Base-by-base conservation (phyloP, 805 yeast genomes). In the Lipomyces spencermartinsiae region DNA sequence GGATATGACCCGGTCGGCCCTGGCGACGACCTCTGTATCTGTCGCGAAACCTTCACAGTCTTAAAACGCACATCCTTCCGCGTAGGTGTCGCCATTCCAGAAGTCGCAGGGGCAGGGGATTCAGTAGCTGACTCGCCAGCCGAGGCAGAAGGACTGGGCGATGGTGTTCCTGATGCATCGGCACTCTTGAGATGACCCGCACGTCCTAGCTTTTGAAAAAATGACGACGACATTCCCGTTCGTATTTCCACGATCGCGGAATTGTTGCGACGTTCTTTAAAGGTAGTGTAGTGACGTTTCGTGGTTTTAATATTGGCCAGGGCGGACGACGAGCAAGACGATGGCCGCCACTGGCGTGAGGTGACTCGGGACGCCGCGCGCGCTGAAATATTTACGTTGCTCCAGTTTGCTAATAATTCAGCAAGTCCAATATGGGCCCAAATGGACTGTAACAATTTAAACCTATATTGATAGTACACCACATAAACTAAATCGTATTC, bases 31-130 rank as follows among this genome's bases (percentile, higher is more conserved):
- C 55, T 49, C 55, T 37, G 58, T 9, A 68, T 61, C 39, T 53
- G 64, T 29, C 71, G 62, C 29, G 66, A 65, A 22, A 68, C 65
- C 37, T 57, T 62, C 46, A 68, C 71, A 2, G 68, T 61, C 39
- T 59, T 58, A 61, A 66, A 65, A 34, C 46, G 46, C 6, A 68
- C 61, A 35, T 68, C 69, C 37, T 58, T 65, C 46, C 34, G 29
- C 3, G 22, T 14, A 14, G 56, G 56, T 25, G 31, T 53, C n/a
- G 56, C 34, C 34, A 34, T 25, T 10, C 56, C 56, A 12, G 34
- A 25, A 10, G 34, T 31, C 2, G 56, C 19, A 25, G 31, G 56
- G 6, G 16, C 56, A 63, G 60, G 37, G 57, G 55, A 33, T 58
- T 29, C 61, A 22, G 10, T n/a, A 34, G 8, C 34, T 19, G 33